These are phyloP conservation scores for Glycine tomentella DNA, from an alignment of 306 rosid genomes.

Conservation along the genomic window DNA sequence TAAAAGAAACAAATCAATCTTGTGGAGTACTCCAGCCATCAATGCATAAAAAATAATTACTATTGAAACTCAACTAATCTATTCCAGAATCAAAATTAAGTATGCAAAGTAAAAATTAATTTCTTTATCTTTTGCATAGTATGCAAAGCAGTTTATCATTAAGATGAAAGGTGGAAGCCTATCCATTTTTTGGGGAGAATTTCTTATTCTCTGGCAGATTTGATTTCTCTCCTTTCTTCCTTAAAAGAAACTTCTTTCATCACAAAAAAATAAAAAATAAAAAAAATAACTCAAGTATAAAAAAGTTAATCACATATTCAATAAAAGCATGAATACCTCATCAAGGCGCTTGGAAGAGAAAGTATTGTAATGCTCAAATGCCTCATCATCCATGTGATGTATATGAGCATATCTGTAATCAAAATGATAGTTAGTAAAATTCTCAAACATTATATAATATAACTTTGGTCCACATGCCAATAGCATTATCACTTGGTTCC, in stretches of 20 bases:
- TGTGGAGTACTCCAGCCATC: too few species aligned
- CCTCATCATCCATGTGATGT: conserved; percentile 88
- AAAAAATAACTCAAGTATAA: neutral
- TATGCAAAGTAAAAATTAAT: too few species aligned
- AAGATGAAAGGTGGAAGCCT: too few species aligned
- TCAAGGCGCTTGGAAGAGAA: conserved; percentile 90
- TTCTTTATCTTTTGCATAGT: too few species aligned
- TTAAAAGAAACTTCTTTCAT: neutral
- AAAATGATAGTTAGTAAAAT: conserved; percentile 30
- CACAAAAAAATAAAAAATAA: neutral
- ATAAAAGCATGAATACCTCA: conserved; percentile 68
- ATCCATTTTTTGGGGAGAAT: too few species aligned
- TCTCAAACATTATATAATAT: conserved; percentile 14
- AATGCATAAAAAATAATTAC: too few species aligned
- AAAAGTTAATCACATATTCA: conserved; percentile 1
- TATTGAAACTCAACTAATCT: too few species aligned
- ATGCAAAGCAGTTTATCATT: too few species aligned
- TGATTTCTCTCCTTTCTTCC: neutral
- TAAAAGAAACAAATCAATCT: too few species aligned
- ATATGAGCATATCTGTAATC: conserved; percentile 79
- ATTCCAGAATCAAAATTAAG: too few species aligned
- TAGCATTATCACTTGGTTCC: neutral
- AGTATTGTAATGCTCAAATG: conserved; percentile 83
- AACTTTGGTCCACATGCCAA: conserved; percentile 33
- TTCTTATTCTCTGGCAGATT: too few species aligned